phyloP scores from a whole-genome alignment of 768 basidiomycete genomes.

The Coprinellus micaceus region DNA sequence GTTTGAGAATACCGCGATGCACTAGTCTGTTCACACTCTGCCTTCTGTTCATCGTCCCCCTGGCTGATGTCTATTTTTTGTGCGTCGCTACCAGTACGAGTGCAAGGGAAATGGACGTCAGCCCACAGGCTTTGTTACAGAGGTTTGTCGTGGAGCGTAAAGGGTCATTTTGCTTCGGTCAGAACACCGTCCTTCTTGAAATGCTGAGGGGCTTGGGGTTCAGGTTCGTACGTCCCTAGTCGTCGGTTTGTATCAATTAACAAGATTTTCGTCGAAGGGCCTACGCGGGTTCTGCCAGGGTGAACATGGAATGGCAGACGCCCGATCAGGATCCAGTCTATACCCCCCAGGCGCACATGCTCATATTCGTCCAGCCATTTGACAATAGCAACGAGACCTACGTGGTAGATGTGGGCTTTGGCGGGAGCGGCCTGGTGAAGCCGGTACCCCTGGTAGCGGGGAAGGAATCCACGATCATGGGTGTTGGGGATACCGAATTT shows the following conservation, averaged over 20 bases:
- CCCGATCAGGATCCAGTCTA: slow-evolving; percentile 12
- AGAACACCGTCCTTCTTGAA: slow-evolving; percentile 23
- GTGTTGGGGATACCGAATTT: slow-evolving; percentile 18
- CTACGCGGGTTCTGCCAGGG: slow-evolving; percentile 24
- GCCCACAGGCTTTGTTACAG: slow-evolving; percentile 17
- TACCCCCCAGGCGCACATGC: slow-evolving; percentile 20
- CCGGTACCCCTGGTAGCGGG: slow-evolving; percentile 28
- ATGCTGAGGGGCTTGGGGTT: slow-evolving; percentile 27
- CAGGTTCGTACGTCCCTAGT: slow-evolving; percentile 13
- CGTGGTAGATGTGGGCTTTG: slow-evolving; percentile 31
- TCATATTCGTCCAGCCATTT: slow-evolving; percentile 30
- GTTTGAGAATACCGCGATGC: slow-evolving; percentile 36
- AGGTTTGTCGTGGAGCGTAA: slow-evolving; percentile 18
- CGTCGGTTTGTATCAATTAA: background rate
- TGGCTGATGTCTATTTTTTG: background rate
- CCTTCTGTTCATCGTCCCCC: background rate
- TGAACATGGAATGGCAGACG: slow-evolving; percentile 16
- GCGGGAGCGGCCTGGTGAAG: slow-evolving; percentile 19
- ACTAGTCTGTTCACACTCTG: slow-evolving; percentile 26
- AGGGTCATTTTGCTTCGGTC: slow-evolving; percentile 29
- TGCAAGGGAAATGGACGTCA: slow-evolving; percentile 24
- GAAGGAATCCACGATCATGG: slow-evolving; percentile 17
- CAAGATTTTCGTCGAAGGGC: too few relatives aligned
- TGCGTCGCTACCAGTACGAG: slow-evolving; percentile 12
- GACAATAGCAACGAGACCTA: slow-evolving; percentile 24